A percentile compares a stretch with the other conserved stretches of the same genome.
phyloP scores from a whole-genome alignment of 257 asterid genomes.

The Solanum chilense region DNA sequence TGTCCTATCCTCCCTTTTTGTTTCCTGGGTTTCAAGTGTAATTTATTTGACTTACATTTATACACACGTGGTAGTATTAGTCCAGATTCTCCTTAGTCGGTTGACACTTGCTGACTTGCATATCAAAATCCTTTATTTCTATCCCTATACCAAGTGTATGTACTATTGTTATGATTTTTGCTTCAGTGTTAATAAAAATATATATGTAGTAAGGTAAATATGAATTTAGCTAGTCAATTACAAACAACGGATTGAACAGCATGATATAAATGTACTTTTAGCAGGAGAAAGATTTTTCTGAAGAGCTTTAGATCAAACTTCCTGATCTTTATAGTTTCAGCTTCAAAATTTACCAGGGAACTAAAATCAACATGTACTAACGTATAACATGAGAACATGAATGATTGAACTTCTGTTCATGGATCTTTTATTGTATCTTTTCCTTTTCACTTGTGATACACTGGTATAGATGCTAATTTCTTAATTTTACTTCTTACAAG shows the following conservation, averaged over 20 bases:
- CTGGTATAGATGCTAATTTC: not conserved
- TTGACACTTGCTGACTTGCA: not conserved
- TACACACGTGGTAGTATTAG: not conserved
- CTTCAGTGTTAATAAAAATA: not conserved
- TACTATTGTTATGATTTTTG: not conserved
- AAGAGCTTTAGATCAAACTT: not conserved
- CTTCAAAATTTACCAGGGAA: not conserved
- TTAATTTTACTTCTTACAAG: not conserved
- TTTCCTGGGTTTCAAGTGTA: not conserved
- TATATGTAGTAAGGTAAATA: not conserved
- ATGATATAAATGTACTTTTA: not conserved
- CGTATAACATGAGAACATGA: not conserved
- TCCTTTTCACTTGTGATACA: not conserved
- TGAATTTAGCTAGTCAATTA: not conserved
- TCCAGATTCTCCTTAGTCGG: not conserved
- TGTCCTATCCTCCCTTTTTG: not conserved
- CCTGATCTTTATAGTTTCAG: not conserved
- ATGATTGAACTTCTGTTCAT: not conserved
- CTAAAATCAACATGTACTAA: not conserved
- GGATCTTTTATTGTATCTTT: not conserved
- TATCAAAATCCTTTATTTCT: not conserved
- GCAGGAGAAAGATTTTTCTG: not conserved
- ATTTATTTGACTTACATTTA: not conserved
- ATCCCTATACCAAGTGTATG: not conserved
- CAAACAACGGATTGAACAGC: not conserved